Evolutionary conservation across 306 rosid species (phyloP).

Genomic region (Luffa acutangula): DNA sequence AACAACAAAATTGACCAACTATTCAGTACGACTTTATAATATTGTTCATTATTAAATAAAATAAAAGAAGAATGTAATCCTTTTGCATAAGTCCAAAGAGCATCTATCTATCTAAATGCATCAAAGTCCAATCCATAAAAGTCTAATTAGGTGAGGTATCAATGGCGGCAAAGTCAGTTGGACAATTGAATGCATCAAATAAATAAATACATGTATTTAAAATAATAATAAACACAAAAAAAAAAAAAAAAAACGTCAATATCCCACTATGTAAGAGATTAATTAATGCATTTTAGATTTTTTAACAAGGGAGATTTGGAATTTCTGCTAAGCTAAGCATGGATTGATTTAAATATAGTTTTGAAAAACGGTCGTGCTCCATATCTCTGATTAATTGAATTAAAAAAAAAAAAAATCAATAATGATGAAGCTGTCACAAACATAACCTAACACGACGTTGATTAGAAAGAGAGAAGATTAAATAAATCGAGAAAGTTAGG

Average conservation of each 20-base stretch:
- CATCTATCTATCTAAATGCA: background rate
- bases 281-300: background rate
- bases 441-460: background rate
- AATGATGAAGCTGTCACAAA: background rate
- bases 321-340: background rate
- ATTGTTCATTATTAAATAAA: background rate
- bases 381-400: background rate
- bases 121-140: background rate
- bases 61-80: background rate
- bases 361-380: background rate
- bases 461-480: background rate
- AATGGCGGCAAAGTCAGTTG: slow-evolving; percentile 9
- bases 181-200: background rate
- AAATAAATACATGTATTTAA: background rate
- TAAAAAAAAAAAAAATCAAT: background rate
- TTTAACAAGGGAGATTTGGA: background rate
- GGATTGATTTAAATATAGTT: background rate
- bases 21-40: background rate
- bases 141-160: slow-evolving; percentile 8
- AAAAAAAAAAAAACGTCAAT: background rate
- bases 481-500: background rate
- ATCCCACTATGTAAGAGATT: background rate
- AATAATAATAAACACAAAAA: background rate
- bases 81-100: background rate
- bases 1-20: background rate